These are phyloP conservation scores for Trichoderma sp. DNA, from an alignment of 2,329 filamentous ascomycete genomes.

Conservation along the genomic window DNA sequence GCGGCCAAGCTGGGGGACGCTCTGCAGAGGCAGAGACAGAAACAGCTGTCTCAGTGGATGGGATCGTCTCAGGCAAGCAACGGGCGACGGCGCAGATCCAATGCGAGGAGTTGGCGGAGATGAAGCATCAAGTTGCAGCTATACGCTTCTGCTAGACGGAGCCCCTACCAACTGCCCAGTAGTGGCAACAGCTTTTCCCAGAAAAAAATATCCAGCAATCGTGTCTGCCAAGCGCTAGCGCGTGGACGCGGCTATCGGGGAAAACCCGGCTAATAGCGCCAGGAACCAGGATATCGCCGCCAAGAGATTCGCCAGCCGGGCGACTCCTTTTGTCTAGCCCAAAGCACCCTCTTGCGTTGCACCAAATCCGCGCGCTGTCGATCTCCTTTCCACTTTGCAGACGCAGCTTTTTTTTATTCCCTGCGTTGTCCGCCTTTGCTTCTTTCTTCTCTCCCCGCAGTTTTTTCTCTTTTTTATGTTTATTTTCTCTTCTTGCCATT, in stretches of 20 bases:
- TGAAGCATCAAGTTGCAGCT: background rate
- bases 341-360: constrained; percentile 5
- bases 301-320: constrained; percentile 14
- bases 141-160: background rate
- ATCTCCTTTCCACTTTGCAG: constrained; percentile 9
- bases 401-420: background rate
- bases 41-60: too few relatives aligned
- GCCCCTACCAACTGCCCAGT: background rate
- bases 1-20: constrained; percentile 16
- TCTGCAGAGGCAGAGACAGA: background rate
- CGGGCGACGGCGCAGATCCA: background rate
- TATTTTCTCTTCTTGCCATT: background rate
- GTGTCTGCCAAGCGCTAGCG: constrained; percentile 6
- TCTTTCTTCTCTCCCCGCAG: background rate
- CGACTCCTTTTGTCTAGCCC: constrained; percentile 15
- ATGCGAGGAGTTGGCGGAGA: background rate
- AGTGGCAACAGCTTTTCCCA: background rate
- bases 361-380: constrained; percentile 9
- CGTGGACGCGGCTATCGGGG: constrained; percentile 22
- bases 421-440: constrained; percentile 3
- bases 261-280: constrained; percentile 15
- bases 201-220: background rate
- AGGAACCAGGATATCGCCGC: background rate
- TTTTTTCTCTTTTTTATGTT: background rate
- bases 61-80: background rate